Conservation (phyloP, 208 protist genomes). For the Novymonas esmeraldas region DNA sequence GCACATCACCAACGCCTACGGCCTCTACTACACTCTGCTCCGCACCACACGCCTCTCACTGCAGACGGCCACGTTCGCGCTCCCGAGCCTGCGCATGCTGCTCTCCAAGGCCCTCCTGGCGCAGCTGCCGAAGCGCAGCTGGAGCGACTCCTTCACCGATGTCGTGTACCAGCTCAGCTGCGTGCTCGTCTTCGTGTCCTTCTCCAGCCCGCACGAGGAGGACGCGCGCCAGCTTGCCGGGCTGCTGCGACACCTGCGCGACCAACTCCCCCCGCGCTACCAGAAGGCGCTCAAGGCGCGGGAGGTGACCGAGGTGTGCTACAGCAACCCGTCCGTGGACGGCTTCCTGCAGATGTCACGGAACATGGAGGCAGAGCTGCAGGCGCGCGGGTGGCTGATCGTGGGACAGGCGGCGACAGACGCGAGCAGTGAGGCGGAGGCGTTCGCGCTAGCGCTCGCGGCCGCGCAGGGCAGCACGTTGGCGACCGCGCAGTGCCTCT, state of each 20-base stretch:
- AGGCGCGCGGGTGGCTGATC: slow-evolving; percentile 69
- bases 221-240: slow-evolving; percentile 24
- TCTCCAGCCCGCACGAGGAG: slow-evolving; percentile 17
- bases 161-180: slow-evolving; percentile 30
- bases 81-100: slow-evolving; percentile 76
- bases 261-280: slow-evolving; percentile 56
- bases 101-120: slow-evolving; percentile 54
- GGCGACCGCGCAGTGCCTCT: slow-evolving; percentile 47
- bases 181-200: slow-evolving; percentile 22
- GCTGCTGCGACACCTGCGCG: slow-evolving; percentile 44
- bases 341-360: slow-evolving; percentile 41
- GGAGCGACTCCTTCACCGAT: slow-evolving; percentile 28
- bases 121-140: slow-evolving; percentile 29
- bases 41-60: slow-evolving; percentile 24
- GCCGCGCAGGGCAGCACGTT: slow-evolving; percentile 39
- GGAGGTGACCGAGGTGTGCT: slow-evolving; percentile 61
- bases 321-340: slow-evolving; percentile 40
- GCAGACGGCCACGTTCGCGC: slow-evolving; percentile 26
- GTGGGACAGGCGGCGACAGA: slow-evolving; percentile 44
- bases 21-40: slow-evolving; percentile 39
- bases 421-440: slow-evolving; percentile 31
- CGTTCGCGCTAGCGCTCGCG: slow-evolving; percentile 52
- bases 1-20: slow-evolving; percentile 38
- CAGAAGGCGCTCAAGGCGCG: slow-evolving; percentile 51
- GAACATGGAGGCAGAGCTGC: slow-evolving; percentile 58